Base-by-base conservation (phyloP, 225 moss, liverwort and hornwort species). In the Bryoerythrophyllum caledonicum region DNA sequence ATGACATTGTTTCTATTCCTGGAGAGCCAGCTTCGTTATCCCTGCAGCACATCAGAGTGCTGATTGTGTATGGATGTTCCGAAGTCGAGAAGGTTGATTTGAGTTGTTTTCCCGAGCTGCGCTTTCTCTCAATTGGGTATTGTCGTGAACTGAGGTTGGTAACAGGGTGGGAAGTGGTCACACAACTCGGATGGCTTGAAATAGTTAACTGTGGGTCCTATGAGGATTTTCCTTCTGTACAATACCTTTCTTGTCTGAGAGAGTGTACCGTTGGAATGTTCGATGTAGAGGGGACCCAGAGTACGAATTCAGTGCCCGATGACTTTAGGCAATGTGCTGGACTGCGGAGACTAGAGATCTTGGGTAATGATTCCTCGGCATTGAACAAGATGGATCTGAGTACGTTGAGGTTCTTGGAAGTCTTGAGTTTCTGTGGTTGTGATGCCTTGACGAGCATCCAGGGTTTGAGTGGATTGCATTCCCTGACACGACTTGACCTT, bases 301-400 rank as follows among this genome's bases (percentile, higher is more conserved):
- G n/a, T n/a, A n/a, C n/a, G 1, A 32, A 17, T 20, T 1, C 5
- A 1, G n/a, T 20, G 30, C 35, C 23, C 32, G 32, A 32, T 8
- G 35, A 53, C 53, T 53, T 63, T 1, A 52, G 37, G 25, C 17
- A 38, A 63, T 73, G 73, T 12, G 3, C 10, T 51, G 25, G 3
- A 63, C 48, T 74, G 17, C 37, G 12, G 1, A 63, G 19, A 3
- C 24, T 74, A 8, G 10, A 25, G 17, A 12, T 63, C 16, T 13
- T 0, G 2, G 0, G 0, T 0, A 0, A 0, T 16, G 0, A 0
- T 0, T 0, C 0, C 15, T 1, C 5, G 3, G 0, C 17, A 4
- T 2, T 7, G 3, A 38, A 19, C 5, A 7, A 10, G 6, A 0
- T 38, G 37, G 38, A 63, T 23, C 37, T 74, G 0, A 35, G 24